A percentile compares a stretch with the other conserved stretches of the same genome.
phyloP scores from a whole-genome alignment of 208 protist genomes.

The Strigomonas culicis region DNA sequence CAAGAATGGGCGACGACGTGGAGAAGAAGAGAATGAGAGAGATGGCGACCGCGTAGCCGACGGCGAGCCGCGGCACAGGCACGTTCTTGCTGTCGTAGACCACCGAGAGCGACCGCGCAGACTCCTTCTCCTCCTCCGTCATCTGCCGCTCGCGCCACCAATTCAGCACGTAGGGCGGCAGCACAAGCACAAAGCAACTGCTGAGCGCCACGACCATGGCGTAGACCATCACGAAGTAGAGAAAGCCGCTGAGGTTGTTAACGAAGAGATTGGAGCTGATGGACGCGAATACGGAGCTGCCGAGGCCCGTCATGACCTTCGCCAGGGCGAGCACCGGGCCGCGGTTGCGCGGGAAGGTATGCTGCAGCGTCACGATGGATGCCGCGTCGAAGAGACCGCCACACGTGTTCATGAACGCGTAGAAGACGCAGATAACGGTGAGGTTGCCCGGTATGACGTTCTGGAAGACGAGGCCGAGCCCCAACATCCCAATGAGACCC shows the following conservation, averaged over 20 bases:
- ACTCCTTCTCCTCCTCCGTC: constrained; percentile 31
- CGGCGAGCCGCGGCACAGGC: constrained; percentile 41
- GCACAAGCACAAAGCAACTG: constrained; percentile 25
- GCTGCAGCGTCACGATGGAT: constrained; percentile 46
- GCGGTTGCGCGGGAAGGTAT: constrained; percentile 66
- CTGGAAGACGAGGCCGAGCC: constrained; percentile 46
- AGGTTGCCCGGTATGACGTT: constrained; percentile 42
- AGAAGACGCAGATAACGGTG: constrained; percentile 59
- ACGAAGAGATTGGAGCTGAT: constrained; percentile 51
- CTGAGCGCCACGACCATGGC: constrained; percentile 25
- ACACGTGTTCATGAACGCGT: constrained; percentile 57
- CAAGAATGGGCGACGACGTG: constrained; percentile 39
- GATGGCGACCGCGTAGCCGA: constrained; percentile 46
- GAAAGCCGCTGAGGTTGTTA: constrained; percentile 47
- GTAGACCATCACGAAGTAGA: constrained; percentile 68
- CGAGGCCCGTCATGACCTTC: constrained; percentile 71
- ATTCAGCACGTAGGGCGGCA: constrained; percentile 68
- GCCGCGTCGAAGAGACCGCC: constrained; percentile 51
- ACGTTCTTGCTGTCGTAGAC: constrained; percentile 50
- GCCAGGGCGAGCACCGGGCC: constrained; percentile 53
- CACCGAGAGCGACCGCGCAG: constrained; percentile 27
- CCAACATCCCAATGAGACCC: constrained; percentile 38
- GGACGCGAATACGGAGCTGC: constrained; percentile 59
- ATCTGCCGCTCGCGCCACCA: constrained; percentile 49
- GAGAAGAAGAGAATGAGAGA: constrained; percentile 53